These are phyloP conservation scores for Alliaria petiolata DNA, from an alignment of 345 rosid species.

Conservation along the genomic window DNA sequence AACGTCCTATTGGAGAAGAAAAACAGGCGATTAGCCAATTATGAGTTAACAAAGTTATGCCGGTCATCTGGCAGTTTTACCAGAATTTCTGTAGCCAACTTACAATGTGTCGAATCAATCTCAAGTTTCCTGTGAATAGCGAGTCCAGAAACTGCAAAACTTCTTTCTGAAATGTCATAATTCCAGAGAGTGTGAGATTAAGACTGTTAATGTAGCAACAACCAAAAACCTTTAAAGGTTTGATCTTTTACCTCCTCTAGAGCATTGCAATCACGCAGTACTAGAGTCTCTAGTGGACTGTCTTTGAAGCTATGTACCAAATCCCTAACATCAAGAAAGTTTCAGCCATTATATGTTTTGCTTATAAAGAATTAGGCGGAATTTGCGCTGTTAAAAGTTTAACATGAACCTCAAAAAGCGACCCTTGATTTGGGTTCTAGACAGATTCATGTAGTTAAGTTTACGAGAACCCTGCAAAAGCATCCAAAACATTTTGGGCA, in stretches of 20 bases:
- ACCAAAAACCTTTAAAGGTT: not conserved
- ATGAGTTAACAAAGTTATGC: not conserved
- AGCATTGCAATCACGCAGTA: slow-evolving; percentile 70
- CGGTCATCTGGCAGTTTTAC: not conserved
- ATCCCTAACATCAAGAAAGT: slow-evolving; percentile 36
- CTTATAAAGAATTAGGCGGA: not conserved
- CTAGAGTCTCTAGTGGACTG: slow-evolving; percentile 51
- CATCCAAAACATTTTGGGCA: not conserved
- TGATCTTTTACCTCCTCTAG: slow-evolving; percentile 55
- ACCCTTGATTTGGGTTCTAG: slow-evolving; percentile 69
- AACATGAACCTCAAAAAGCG: slow-evolving; percentile 62
- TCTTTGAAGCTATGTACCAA: slow-evolving; percentile 48
- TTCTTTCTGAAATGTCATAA: slow-evolving; percentile 46
- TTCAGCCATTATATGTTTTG: not conserved
- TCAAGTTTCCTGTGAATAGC: slow-evolving; percentile 58
- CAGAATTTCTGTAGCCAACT: slow-evolving; percentile 17
- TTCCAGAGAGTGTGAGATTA: not conserved
- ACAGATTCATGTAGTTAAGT: slow-evolving; percentile 68
- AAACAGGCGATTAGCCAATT: too few relatives aligned
- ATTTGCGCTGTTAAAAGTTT: not conserved
- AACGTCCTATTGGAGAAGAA: not conserved
- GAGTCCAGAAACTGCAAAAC: slow-evolving; percentile 50
- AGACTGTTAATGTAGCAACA: not conserved
- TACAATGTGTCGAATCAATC: slow-evolving; percentile 58
- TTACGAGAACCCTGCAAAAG: slow-evolving; percentile 58